A percentile compares a stretch with the other conserved stretches of the same genome.
phyloP scores from a whole-genome alignment of 2,329 filamentous ascomycete genomes.

The Colletotrichum lindemuthianum region DNA sequence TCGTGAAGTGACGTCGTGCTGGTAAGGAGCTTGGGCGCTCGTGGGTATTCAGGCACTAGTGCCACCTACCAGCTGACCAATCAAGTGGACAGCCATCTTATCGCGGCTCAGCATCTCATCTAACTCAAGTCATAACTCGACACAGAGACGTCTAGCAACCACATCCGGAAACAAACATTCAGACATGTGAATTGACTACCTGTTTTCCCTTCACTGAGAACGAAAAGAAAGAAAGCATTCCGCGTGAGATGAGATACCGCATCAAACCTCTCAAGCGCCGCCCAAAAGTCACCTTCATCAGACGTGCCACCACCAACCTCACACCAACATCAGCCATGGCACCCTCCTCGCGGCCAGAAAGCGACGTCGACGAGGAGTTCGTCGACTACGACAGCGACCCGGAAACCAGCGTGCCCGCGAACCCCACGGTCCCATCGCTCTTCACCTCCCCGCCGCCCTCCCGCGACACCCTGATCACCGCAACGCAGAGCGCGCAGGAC shows the following conservation, averaged over 20 bases:
- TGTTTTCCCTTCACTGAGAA: no score
- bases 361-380: slow-evolving; percentile 33
- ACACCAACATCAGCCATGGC: slow-evolving; percentile 25
- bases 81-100: not conserved
- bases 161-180: no score
- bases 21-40: not conserved
- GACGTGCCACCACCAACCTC: slow-evolving; percentile 23
- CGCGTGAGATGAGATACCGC: slow-evolving; percentile 36
- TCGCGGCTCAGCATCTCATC: no score
- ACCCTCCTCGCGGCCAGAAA: slow-evolving; percentile 24
- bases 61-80: slow-evolving; percentile 5
- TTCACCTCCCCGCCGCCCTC: slow-evolving; percentile 71
- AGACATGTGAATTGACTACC: no score
- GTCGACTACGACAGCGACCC: slow-evolving; percentile 31
- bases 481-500: slow-evolving; percentile 80
- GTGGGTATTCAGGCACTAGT: slow-evolving; percentile 8
- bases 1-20: slow-evolving; percentile 18
- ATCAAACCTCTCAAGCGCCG: slow-evolving; percentile 40
- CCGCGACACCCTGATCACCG: slow-evolving; percentile 72
- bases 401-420: slow-evolving; percentile 27
- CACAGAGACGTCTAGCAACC: no score
- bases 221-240: not conserved
- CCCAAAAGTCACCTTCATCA: slow-evolving; percentile 46
- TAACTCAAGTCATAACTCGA: no score
- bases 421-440: slow-evolving; percentile 59